phyloP scores from a whole-genome alignment of 306 rosid genomes.

The Rosa rugosa region DNA sequence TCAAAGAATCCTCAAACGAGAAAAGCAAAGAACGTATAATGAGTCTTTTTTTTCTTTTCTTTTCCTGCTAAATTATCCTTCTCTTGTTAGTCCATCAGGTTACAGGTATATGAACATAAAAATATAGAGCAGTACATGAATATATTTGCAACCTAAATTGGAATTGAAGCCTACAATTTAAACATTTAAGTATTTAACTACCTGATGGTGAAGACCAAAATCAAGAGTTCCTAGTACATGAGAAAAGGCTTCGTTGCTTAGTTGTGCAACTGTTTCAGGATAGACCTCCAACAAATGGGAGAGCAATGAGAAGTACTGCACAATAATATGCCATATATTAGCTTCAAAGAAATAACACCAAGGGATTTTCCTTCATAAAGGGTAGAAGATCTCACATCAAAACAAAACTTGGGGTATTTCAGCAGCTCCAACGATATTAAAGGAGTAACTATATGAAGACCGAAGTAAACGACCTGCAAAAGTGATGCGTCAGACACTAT shows the following conservation, averaged over 20 bases:
- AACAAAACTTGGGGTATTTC: slow-evolving; percentile 90
- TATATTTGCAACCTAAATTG: not conserved
- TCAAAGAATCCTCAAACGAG: not conserved
- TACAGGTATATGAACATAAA: not conserved
- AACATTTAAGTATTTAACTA: slow-evolving; percentile 24
- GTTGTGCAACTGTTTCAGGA: slow-evolving; percentile 90
- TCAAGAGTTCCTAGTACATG: slow-evolving; percentile 85
- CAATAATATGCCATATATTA: slow-evolving; percentile 30
- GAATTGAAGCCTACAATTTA: not conserved
- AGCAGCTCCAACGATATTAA: slow-evolving; percentile 84
- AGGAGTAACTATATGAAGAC: slow-evolving; percentile 87
- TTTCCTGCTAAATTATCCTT: not conserved
- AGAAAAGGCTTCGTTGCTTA: slow-evolving; percentile 66
- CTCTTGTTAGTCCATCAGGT: not conserved
- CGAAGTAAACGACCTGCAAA: slow-evolving; percentile 90
- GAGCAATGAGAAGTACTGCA: slow-evolving; percentile 89
- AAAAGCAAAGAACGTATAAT: not conserved
- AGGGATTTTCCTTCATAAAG: slow-evolving; percentile 16
- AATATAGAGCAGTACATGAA: not conserved
- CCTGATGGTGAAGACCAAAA: slow-evolving; percentile 94
- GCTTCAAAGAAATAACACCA: slow-evolving; percentile 21
- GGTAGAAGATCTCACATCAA: slow-evolving; percentile 63
- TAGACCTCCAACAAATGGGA: slow-evolving; percentile 92
- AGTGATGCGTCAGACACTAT: slow-evolving; percentile 33
- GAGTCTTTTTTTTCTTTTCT: not conserved